phyloP scores from a whole-genome alignment of 1,284 basidiomycete genomes.

The Somion occarium region DNA sequence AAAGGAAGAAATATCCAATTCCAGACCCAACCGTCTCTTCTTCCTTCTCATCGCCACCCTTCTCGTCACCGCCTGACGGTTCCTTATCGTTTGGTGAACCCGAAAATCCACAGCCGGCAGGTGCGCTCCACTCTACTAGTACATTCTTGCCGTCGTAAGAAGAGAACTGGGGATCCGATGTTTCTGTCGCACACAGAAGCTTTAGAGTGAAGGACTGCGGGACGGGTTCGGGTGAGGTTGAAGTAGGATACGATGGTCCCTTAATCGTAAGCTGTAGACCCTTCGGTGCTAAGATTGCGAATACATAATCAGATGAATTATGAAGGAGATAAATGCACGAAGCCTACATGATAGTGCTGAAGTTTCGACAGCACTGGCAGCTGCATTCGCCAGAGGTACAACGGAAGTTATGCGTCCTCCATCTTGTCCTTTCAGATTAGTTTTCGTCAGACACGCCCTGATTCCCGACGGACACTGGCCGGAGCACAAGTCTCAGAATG shows the following conservation, averaged over 20 bases:
- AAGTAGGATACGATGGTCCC: slow-evolving; percentile 55
- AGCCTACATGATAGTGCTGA: slow-evolving; percentile 41
- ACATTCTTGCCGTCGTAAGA: slow-evolving; percentile 57
- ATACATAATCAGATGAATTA: slow-evolving; percentile 4
- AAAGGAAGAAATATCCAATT: slow-evolving; percentile 77
- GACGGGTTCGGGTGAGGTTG: slow-evolving; percentile 30
- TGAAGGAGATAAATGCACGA: slow-evolving; percentile 24
- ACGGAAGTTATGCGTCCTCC: slow-evolving; percentile 59
- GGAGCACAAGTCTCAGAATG: slow-evolving; percentile 10
- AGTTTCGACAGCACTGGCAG: slow-evolving; percentile 36
- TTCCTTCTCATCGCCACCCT: slow-evolving; percentile 23
- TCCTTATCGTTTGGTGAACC: slow-evolving; percentile 15
- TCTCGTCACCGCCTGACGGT: background rate
- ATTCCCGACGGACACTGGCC: slow-evolving; percentile 62
- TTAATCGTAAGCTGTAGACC: slow-evolving; percentile 56
- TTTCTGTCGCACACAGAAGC: slow-evolving; percentile 43
- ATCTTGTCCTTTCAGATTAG: slow-evolving; percentile 51
- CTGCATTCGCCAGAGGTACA: slow-evolving; percentile 56
- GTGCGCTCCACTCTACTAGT: slow-evolving; percentile 54
- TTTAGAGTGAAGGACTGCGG: slow-evolving; percentile 58
- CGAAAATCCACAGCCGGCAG: slow-evolving; percentile 45
- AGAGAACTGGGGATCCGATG: slow-evolving; percentile 45
- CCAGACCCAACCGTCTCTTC: slow-evolving; percentile 58
- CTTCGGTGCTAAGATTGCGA: slow-evolving; percentile 35
- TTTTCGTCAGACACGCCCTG: slow-evolving; percentile 65